These are phyloP conservation scores for Xylaria sp. DNA, from an alignment of 2,329 filamentous ascomycete genomes.

Conservation along the genomic window DNA sequence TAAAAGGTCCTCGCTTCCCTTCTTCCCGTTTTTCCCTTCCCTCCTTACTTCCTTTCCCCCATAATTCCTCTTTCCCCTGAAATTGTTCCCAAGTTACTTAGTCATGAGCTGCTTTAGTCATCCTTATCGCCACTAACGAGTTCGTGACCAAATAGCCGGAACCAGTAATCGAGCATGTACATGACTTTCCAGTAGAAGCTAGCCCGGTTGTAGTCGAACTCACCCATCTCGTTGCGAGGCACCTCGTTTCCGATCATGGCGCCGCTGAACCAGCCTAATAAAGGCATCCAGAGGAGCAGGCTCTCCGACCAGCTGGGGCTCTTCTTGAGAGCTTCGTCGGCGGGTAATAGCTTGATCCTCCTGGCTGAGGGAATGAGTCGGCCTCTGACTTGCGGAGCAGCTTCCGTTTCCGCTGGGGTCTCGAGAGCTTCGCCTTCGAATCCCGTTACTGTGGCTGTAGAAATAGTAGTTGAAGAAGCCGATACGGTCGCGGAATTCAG, in stretches of 20 bases:
- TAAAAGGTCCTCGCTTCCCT: no score
- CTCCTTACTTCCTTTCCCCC: not conserved
- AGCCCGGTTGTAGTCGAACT: constrained; percentile 76
- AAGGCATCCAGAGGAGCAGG: constrained; percentile 68
- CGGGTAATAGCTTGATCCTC: constrained; percentile 67
- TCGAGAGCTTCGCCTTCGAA: constrained; percentile 18
- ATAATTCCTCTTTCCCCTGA: no score
- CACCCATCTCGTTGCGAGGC: constrained; percentile 72
- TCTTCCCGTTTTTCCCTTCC: no score
- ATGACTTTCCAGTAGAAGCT: constrained; percentile 72
- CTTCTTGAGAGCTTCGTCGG: constrained; percentile 73
- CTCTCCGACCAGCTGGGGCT: constrained; percentile 70
- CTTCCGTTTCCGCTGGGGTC: constrained; percentile 37
- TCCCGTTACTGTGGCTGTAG: constrained; percentile 55
- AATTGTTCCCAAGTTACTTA: no score
- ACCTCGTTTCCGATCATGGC: constrained; percentile 78
- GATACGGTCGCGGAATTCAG: constrained; percentile 58
- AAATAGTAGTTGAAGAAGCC: constrained; percentile 48
- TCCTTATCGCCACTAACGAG: constrained; percentile 64
- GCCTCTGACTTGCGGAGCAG: constrained; percentile 47
- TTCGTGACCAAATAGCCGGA: constrained; percentile 64
- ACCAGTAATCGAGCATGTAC: constrained; percentile 65
- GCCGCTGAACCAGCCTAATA: constrained; percentile 74
- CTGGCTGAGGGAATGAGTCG: constrained; percentile 71
- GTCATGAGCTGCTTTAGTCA: constrained; percentile 47